Conservation (phyloP, 1,139 yeast genomes). For the Kodamaea anthophila region DNA sequence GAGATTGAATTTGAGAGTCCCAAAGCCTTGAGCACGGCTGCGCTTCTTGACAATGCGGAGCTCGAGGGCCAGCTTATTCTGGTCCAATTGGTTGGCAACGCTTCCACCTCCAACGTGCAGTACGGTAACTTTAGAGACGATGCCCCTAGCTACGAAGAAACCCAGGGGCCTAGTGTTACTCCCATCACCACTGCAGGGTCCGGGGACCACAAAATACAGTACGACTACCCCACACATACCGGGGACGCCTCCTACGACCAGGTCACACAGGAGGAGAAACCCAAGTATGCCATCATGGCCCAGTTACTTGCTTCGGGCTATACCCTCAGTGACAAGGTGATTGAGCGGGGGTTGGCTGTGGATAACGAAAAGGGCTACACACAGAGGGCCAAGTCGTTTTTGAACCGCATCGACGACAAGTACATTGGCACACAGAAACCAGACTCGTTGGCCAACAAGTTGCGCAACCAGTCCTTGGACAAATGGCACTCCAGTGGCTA, state of each 20-base stretch:
- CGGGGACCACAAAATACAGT: slow-evolving; percentile 4
- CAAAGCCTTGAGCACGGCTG: slow-evolving; percentile 68
- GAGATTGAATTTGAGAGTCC: slow-evolving; percentile 50
- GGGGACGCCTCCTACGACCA: slow-evolving; percentile 40
- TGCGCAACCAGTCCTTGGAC: slow-evolving; percentile 9
- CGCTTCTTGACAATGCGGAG: slow-evolving; percentile 68
- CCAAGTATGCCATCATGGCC: slow-evolving; percentile 69
- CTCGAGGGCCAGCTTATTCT: slow-evolving; percentile 51
- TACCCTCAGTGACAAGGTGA: slow-evolving; percentile 54
- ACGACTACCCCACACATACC: slow-evolving; percentile 17
- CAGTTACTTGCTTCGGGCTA: slow-evolving; percentile 73
- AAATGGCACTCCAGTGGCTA: slow-evolving; percentile 14
- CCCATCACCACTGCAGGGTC: slow-evolving; percentile 5
- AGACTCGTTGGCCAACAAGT: slow-evolving; percentile 18
- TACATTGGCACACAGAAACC: slow-evolving; percentile 54
- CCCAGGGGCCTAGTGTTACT: slow-evolving; percentile 7
- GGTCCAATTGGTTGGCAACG: slow-evolving; percentile 20
- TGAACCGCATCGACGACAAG: slow-evolving; percentile 50
- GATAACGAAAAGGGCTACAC: slow-evolving; percentile 65
- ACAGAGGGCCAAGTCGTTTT: slow-evolving; percentile 47
- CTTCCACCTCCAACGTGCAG: slow-evolving; percentile 9
- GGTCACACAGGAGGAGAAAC: slow-evolving; percentile 70
- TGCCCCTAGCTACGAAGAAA: slow-evolving; percentile 12
- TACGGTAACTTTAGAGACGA: slow-evolving; percentile 13
- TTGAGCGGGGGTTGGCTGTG: slow-evolving; percentile 53